These are phyloP conservation scores for Fusarium torulosum DNA, from an alignment of 2,329 filamentous ascomycete genomes.

Conservation along the genomic window DNA sequence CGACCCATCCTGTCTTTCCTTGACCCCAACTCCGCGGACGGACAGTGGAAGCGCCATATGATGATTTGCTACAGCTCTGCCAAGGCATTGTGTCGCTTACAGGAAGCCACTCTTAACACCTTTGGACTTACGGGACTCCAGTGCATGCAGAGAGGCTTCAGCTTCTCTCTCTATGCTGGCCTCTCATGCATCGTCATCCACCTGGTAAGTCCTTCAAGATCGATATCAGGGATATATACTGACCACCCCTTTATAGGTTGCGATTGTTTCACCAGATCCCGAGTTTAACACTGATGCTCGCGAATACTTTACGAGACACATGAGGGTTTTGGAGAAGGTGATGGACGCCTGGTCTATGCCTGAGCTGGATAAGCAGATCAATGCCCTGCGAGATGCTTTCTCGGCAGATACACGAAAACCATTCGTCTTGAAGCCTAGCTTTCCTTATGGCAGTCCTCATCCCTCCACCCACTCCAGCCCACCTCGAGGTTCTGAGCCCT, in stretches of 20 bases:
- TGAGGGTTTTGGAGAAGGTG: constrained; percentile 91
- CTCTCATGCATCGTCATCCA: constrained; percentile 94
- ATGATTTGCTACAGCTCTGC: constrained; percentile 85
- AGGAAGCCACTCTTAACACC: constrained; percentile 82
- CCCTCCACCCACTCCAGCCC: constrained; percentile 74
- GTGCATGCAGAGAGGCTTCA: constrained; percentile 94
- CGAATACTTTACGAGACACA: constrained; percentile 91
- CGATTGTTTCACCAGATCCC: constrained; percentile 91
- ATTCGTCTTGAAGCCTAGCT: constrained; percentile 88
- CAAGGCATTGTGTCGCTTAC: constrained; percentile 85
- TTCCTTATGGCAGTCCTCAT: constrained; percentile 86
- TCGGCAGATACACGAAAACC: constrained; percentile 86
- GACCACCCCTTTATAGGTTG: constrained; percentile 69
- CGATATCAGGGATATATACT: neutral
- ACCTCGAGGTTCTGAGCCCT: constrained; percentile 64
- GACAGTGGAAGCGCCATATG: constrained; percentile 90
- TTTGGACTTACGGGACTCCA: constrained; percentile 85
- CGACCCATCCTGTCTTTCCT: constrained; percentile 86
- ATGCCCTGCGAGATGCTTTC: constrained; percentile 89
- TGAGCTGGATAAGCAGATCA: constrained; percentile 90
- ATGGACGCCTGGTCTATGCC: constrained; percentile 87
- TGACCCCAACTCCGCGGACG: constrained; percentile 76
- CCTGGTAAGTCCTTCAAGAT: constrained; percentile 70
- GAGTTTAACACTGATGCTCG: constrained; percentile 86
- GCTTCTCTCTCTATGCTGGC: constrained; percentile 93